Evolutionary conservation across 108 stramenopile species (phyloP).

Genomic region (Cyclotella cryptica): DNA sequence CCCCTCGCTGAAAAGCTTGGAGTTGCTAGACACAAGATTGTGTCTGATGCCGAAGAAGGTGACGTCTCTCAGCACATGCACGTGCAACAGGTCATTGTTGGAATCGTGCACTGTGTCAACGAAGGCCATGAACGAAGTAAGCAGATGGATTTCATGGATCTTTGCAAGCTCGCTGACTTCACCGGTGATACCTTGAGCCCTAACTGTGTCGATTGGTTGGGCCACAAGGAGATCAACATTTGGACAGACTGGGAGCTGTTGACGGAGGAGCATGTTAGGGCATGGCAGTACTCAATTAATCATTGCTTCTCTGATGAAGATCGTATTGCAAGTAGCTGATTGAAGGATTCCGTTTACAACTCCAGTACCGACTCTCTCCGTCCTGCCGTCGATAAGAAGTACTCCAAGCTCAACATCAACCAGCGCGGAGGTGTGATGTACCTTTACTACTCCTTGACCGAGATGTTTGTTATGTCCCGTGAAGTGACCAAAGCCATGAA

Average conservation of each 20-base stretch:
- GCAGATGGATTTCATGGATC: neutral
- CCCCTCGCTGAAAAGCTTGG: neutral
- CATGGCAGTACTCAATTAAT: neutral
- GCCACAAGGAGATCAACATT: neutral
- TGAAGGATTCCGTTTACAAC: neutral
- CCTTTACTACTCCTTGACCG: too few relatives aligned
- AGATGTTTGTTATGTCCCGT: too few relatives aligned
- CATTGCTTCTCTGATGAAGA: neutral
- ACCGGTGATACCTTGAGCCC: neutral
- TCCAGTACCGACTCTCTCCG: neutral
- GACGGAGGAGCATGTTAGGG: neutral
- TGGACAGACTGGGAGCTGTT: neutral
- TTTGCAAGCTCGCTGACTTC: neutral
- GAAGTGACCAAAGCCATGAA: too few relatives aligned
- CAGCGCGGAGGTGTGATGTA: too few relatives aligned
- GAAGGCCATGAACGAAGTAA: neutral
- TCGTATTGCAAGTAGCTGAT: neutral
- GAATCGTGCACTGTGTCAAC: neutral
- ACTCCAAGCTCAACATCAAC: too few relatives aligned
- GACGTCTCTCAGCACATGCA: neutral
- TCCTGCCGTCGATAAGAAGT: too few relatives aligned
- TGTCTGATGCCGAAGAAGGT: neutral
- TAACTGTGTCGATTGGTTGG: neutral
- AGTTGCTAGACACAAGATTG: neutral
- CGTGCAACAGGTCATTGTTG: neutral